Evolutionary conservation across 371 early-diverging fungal species (phyloP), one percentile per base, ranked within the genome.

Genomic region (Circinella umbellata): DNA sequence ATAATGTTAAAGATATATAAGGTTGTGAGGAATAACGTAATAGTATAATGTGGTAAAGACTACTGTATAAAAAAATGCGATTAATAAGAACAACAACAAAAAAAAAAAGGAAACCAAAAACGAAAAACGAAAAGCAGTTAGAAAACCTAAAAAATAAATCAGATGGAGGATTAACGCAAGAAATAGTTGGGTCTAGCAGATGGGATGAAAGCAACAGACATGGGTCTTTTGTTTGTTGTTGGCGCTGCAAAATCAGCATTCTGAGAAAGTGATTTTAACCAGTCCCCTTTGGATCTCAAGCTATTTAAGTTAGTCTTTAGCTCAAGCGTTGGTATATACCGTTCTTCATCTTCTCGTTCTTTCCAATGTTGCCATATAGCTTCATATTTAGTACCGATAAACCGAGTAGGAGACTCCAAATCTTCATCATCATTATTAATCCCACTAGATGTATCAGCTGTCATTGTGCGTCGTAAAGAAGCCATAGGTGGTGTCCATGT

Each of bases 291-390:
- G 27, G 27, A 27, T n/a, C 57, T 57, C 6, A 7, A 14, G 14
- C 6, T 57, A n/a, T 57, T 51, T 13, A 4, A n/a, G 15, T 51
- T 27, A 27, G 27, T 57, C 57, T n/a, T 57, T 34, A 18, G 27
- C 7, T 10, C 34, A 18, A 57, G 10, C 9, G 34, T 34, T 5
- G 57, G 57, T 34, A 57, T 27, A 7, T 46, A 17, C 20, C 46
- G 62, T 27, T 63, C 63, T 34, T 39, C 63, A 20, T 18, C 63
- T 63, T 63, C 63, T n/a, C 63, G 63, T 47, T 63, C 63, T 47
- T 47, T 39, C 63, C 63, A 63, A 46, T 63, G 63, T 15, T 63
- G 63, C 63, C 63, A 63, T 27, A 63, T 47, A 18, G 63, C 63
- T 39, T 39, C 63, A 47, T 47, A 63, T 63, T 63, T 63, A 4